A percentile compares a stretch with the other conserved stretches of the same genome.
phyloP scores from a whole-genome alignment of 306 rosid genomes.

The Cyamopsis tetragonoloba region DNA sequence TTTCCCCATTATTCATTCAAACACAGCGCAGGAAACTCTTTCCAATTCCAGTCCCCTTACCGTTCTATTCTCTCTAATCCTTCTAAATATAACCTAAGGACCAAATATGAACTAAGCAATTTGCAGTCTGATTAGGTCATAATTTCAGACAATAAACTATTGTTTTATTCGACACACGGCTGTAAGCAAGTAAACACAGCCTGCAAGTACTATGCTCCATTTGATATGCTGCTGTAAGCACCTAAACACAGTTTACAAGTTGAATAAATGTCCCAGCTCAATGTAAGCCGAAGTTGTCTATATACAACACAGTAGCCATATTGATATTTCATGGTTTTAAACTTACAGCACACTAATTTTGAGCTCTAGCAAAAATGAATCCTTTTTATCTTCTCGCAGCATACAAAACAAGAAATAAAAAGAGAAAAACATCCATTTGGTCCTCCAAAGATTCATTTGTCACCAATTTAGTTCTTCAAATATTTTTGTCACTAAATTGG shows the following conservation, averaged over 20 bases:
- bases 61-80: too few relatives aligned
- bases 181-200: neutral
- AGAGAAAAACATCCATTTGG: too few relatives aligned
- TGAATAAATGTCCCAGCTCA: neutral
- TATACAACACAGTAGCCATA: neutral
- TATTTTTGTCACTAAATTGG: too few relatives aligned
- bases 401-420: constrained; percentile 13
- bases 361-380: neutral
- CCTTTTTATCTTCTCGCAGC: constrained; percentile 17
- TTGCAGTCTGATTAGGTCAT: neutral
- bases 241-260: neutral
- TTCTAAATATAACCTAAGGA: too few relatives aligned
- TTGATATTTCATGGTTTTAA: neutral
- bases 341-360: too few relatives aligned
- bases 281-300: neutral
- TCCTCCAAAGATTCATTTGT: too few relatives aligned
- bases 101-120: too few relatives aligned
- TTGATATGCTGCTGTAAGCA: neutral
- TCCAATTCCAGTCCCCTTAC: too few relatives aligned
- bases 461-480: too few relatives aligned
- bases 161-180: neutral
- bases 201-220: too few relatives aligned
- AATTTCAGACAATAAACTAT: neutral
- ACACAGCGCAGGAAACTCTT: too few relatives aligned
- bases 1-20: too few relatives aligned